phyloP scores from a whole-genome alignment of 768 basidiomycete genomes.

The Boletus sp. region DNA sequence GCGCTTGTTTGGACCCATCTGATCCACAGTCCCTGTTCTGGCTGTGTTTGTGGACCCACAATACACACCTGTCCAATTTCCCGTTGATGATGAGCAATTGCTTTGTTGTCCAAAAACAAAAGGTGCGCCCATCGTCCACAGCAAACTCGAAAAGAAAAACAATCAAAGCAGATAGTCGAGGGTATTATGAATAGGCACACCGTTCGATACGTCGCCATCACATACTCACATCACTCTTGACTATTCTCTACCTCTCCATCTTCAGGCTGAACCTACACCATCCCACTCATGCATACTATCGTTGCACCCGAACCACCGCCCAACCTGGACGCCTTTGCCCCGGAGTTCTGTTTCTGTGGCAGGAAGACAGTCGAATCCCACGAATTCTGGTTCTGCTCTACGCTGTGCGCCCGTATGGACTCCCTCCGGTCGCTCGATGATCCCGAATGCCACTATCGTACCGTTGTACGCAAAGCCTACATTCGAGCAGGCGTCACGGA shows the following conservation, averaged over 20 bases:
- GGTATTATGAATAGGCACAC: constrained; percentile 13
- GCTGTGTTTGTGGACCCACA: constrained; percentile 1
- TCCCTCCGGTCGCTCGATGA: constrained; percentile 25
- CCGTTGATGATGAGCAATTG: neutral
- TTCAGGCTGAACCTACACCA: neutral
- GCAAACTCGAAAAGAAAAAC: neutral
- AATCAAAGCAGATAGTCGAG: constrained; percentile 4
- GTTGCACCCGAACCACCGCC: constrained; percentile 2
- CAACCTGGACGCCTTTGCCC: constrained; percentile 10
- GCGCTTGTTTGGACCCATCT: neutral
- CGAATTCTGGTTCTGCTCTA: constrained; percentile 31
- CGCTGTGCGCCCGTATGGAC: constrained; percentile 26
- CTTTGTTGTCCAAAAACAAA: constrained; percentile 12
- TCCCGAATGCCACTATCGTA: constrained; percentile 27
- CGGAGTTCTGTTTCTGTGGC: constrained; percentile 28
- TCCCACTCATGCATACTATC: constrained; percentile 2
- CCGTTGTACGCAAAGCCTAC: constrained; percentile 17
- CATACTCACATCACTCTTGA: neutral
- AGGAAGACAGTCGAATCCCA: constrained; percentile 20
- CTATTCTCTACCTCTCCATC: neutral
- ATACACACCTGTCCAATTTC: neutral
- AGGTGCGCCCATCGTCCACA: constrained; percentile 1
- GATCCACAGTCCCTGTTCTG: constrained; percentile 7
- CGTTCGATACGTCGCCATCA: neutral
- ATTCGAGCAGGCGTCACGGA: neutral